Conservation (phyloP, 1,284 basidiomycete genomes). For the Cerrena zonata region DNA sequence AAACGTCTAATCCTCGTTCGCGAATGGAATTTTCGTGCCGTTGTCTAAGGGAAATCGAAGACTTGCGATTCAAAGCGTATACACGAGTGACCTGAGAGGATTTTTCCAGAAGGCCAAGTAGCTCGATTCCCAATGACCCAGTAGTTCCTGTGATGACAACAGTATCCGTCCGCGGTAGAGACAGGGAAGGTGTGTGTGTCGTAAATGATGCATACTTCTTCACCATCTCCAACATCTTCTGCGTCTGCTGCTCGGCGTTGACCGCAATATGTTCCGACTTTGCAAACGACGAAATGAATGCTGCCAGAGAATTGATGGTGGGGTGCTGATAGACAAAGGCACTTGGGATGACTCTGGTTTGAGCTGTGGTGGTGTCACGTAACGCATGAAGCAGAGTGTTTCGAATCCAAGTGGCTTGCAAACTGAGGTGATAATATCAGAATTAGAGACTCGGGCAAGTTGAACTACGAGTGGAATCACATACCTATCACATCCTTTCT, state of each 20-base stretch:
- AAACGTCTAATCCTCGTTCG: conserved; percentile 23
- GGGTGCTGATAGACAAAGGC: conserved; percentile 29
- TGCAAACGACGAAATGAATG: conserved; percentile 8
- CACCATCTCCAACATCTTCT: conserved; percentile 24
- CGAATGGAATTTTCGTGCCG: conserved; percentile 22
- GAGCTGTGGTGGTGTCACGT: conserved; percentile 8
- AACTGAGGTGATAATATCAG: conserved; percentile 11
- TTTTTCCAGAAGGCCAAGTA: conserved; percentile 13
- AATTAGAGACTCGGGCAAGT: background rate
- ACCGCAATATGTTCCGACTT: background rate
- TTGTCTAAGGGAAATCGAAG: conserved; percentile 1
- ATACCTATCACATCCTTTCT: conserved; percentile 38
- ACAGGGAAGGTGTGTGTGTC: conserved; percentile 8
- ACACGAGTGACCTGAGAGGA: conserved; percentile 13
- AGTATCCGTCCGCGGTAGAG: conserved; percentile 9
- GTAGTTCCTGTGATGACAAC: conserved; percentile 26
- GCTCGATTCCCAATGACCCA: conserved; percentile 16
- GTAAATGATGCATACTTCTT: conserved; percentile 30
- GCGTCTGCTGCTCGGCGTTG: background rate
- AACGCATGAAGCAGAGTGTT: conserved; percentile 26
- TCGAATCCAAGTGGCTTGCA: conserved; percentile 30
- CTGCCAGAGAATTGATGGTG: conserved; percentile 17
- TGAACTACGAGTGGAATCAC: too few species aligned
- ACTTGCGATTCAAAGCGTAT: conserved; percentile 21
- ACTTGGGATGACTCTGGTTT: conserved; percentile 9